Base-by-base conservation (phyloP, 331 rosid species). In the Malus hybrid region DNA sequence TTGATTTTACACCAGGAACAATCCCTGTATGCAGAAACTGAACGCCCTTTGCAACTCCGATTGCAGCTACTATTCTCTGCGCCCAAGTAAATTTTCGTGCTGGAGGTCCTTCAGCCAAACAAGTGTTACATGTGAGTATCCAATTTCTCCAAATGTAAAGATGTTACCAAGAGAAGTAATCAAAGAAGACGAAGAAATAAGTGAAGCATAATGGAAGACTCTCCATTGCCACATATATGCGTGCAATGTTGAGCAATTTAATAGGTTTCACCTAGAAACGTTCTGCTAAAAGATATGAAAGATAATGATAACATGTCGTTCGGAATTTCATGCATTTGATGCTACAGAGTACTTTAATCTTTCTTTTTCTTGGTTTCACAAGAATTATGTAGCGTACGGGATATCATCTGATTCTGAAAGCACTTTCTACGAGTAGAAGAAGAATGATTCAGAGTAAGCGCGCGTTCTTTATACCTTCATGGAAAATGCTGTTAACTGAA, bases 21-120 rank as follows among this genome's bases (percentile, higher is more conserved):
- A 83, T 90, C 76, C 99, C 97, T 48, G 99, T 90, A 81, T 94
- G 99, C 83, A 94, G 83, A 86, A 92, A 94, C 76, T 89, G 99
- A 85, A 94, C 75, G 63, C 97, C 97, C 86, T 90, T 92, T 72
- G 82, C 88, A 56, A 90, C 88, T 84, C 93, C 97, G 36, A 94
- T 90, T 29, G 96, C 92, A 39, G 97, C 93, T 50, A 85, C 76
- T 81, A 94, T 89, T 87, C 99, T 92, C 48, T 90, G 97, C 48
- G 80, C 74, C 99, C 97, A 94, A 44, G 87, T 76, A 80, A 94
- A 88, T 83, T 83, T 94, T 70, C 84, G 79, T 65, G 82, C 85
- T 3, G 79, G 71, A 71, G 87, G 79, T 77, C 46, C 32, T 61
- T 87, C 97, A 88, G 92, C 63, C 61, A 77, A 80, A 78, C 74